Conservation (phyloP, 108 stramenopile genomes). For the Nitzschia putrida region DNA sequence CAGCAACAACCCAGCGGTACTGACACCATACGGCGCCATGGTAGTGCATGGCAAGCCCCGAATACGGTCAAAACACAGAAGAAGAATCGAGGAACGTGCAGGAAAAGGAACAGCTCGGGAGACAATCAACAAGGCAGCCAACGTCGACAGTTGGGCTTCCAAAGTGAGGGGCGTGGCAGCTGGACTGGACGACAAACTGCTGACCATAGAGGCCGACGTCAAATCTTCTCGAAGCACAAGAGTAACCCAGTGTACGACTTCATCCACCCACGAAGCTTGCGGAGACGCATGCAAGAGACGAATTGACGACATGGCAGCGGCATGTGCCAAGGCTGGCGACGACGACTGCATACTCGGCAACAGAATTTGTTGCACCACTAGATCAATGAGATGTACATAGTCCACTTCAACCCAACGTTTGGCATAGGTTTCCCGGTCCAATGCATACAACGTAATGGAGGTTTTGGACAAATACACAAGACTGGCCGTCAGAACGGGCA, state of each 20-base stretch:
- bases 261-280: constrained; percentile 51
- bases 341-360: constrained; percentile 43
- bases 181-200: background rate
- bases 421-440: constrained; percentile 45
- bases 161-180: constrained; percentile 4
- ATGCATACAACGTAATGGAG: constrained; percentile 33
- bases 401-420: constrained; percentile 50
- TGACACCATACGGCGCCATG: constrained; percentile 37
- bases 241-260: constrained; percentile 45
- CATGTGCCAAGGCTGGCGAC: constrained; percentile 14
- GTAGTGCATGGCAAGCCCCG: constrained; percentile 44
- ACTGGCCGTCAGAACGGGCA: constrained; percentile 59
- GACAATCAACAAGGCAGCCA: constrained; percentile 57
- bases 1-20: constrained; percentile 43
- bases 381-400: constrained; percentile 37
- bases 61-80: constrained; percentile 42
- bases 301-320: constrained; percentile 50
- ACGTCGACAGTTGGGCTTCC: constrained; percentile 39
- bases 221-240: constrained; percentile 48
- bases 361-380: constrained; percentile 50
- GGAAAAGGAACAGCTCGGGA: constrained; percentile 59
- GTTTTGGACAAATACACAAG: constrained; percentile 57
- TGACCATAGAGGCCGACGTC: background rate
- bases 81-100: constrained; percentile 46
- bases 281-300: constrained; percentile 66